Percentiles rank a stretch among this genome's conserved stretches.
Evolutionary conservation across 202 grass and related monocot genomes (phyloP).

Genomic region (Digitaria exilis): DNA sequence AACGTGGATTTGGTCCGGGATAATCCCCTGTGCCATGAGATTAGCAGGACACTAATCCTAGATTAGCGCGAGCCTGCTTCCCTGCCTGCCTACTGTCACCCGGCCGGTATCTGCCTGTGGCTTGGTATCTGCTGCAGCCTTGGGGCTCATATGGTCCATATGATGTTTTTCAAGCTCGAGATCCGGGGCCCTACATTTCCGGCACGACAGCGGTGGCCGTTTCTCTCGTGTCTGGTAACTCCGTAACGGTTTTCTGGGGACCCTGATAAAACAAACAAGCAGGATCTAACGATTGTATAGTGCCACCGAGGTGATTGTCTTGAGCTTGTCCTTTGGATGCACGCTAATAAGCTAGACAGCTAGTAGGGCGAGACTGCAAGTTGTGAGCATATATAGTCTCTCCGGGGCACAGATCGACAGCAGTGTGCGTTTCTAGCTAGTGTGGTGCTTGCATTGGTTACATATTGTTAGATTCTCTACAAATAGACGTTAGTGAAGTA

Average conservation of each 20-base stretch:
- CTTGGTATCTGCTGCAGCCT: slow-evolving; percentile 28
- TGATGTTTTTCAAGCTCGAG: slow-evolving; percentile 23
- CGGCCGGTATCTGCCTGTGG: not conserved
- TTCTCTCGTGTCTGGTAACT: slow-evolving; percentile 44
- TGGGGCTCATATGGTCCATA: slow-evolving; percentile 42
- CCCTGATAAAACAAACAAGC: slow-evolving; percentile 19
- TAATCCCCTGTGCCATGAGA: slow-evolving; percentile 30
- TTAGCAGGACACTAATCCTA: slow-evolving; percentile 57
- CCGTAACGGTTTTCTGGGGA: slow-evolving; percentile 46
- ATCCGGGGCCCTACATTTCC: slow-evolving; percentile 18
- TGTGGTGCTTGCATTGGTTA: not conserved
- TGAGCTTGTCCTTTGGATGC: slow-evolving; percentile 30
- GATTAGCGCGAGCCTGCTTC: slow-evolving; percentile 58
- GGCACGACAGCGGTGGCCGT: slow-evolving; percentile 30
- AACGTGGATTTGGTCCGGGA: slow-evolving; percentile 41
- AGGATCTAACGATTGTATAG: slow-evolving; percentile 15
- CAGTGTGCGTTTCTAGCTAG: not conserved
- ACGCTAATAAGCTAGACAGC: not conserved
- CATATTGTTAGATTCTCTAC: slow-evolving; percentile 7
- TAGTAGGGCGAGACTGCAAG: not conserved
- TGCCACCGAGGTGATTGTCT: slow-evolving; percentile 33
- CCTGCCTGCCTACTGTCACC: slow-evolving; percentile 30
- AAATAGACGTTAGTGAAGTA: not conserved
- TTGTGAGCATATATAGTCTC: not conserved
- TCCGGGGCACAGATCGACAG: no score